Percentiles rank a stretch among this genome's conserved stretches.
Conservation (phyloP, 176 grass and related monocot species). For the Chrysopogon serrulatus region DNA sequence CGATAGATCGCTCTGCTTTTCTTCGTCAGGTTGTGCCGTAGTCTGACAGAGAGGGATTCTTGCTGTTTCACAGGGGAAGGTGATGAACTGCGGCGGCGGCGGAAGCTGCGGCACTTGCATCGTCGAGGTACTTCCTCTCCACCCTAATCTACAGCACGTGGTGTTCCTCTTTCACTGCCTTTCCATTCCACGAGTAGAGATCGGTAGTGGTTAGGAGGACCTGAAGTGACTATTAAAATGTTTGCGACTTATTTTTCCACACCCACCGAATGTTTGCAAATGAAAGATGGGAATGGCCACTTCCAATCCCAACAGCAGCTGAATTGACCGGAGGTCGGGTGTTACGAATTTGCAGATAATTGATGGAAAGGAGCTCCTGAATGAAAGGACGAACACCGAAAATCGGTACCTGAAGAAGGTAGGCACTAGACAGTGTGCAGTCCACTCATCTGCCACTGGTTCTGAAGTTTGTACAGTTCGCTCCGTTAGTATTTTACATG, state of each 20-base stretch:
- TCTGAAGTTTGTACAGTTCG: too few species aligned
- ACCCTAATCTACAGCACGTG: neutral
- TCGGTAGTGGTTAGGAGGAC: neutral
- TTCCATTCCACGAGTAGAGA: too few species aligned
- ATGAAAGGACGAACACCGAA: conserved; percentile 67
- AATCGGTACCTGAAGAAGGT: conserved; percentile 81
- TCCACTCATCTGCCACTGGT: too few species aligned
- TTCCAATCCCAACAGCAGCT: neutral
- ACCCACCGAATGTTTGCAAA: neutral
- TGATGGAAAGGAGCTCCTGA: conserved; percentile 71
- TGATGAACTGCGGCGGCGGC: conserved; percentile 92
- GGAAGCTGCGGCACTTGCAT: conserved; percentile 96
- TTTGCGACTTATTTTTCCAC: too few species aligned
- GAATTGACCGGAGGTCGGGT: neutral
- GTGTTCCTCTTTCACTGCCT: neutral
- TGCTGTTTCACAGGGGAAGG: conserved; percentile 56
- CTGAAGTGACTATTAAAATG: too few species aligned
- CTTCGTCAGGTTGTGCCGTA: neutral
- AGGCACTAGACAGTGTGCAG: neutral
- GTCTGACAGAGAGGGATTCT: neutral
- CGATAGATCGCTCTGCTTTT: neutral
- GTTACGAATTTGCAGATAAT: conserved; percentile 54
- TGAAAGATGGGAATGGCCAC: neutral
- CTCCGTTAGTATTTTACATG: too few species aligned
- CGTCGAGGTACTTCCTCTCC: conserved; percentile 56